Evolutionary conservation across 1,139 yeast species (phyloP).

Genomic region (Saccharomyces hybrid): DNA sequence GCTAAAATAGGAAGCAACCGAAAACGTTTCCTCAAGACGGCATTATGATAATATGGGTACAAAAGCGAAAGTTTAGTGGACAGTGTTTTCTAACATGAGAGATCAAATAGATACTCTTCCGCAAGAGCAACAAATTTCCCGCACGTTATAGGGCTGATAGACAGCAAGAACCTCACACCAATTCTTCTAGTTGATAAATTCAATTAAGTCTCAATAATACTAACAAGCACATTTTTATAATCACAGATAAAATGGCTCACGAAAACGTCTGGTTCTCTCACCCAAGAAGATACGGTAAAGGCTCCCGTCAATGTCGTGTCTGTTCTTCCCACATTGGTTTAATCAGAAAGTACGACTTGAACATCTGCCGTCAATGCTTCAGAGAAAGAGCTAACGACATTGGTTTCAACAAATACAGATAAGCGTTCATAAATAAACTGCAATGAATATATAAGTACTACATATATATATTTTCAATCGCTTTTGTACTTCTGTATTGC

Average conservation of each 20-base stretch:
- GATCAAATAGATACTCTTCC: background rate
- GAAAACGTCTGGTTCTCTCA: slow-evolving; percentile 99
- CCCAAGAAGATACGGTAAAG: slow-evolving; percentile 99
- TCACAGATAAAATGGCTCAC: slow-evolving; percentile 76
- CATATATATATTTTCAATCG: background rate
- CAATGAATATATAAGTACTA: background rate
- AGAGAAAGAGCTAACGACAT: slow-evolving; percentile 99
- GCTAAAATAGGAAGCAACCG: background rate
- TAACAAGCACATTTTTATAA: background rate
- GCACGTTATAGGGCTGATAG: background rate
- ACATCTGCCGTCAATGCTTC: slow-evolving; percentile 99
- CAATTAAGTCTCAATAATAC: background rate
- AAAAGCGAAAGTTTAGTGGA: background rate
- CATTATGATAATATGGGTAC: background rate
- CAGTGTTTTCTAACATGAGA: background rate
- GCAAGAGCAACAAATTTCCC: background rate
- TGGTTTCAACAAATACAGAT: slow-evolving; percentile 99
- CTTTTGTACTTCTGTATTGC: background rate
- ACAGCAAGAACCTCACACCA: background rate
- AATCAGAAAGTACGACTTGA: slow-evolving; percentile 99
- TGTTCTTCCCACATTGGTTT: slow-evolving; percentile 99
- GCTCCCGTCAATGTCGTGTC: slow-evolving; percentile 99
- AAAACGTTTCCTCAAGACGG: background rate
- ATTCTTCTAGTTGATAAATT: background rate
- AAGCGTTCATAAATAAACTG: slow-evolving; percentile 31